These are phyloP conservation scores for Conoideocrella luteorostrata DNA, from an alignment of 2,329 filamentous ascomycete species.

Conservation along the genomic window DNA sequence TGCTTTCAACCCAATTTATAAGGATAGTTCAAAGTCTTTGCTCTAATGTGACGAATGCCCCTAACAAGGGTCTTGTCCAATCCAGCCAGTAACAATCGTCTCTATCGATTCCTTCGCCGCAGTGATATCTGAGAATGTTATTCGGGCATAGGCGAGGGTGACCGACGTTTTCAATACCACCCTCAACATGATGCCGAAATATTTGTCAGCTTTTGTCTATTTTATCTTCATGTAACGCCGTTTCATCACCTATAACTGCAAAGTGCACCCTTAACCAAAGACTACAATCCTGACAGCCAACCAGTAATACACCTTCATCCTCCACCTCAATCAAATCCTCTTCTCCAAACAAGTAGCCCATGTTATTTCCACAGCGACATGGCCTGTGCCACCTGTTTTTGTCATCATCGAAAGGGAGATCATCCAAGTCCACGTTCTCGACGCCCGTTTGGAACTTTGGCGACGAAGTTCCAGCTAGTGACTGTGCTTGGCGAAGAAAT, in stretches of 20 bases:
- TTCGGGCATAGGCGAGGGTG: no score
- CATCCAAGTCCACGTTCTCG: conserved; percentile 60
- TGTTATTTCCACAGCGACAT: conserved; percentile 59
- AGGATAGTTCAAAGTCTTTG: not conserved
- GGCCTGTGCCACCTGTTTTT: conserved; percentile 45
- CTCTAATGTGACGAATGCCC: no score
- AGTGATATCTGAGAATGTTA: no score
- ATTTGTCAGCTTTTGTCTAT: conserved; percentile 17
- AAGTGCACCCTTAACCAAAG: conserved; percentile 61
- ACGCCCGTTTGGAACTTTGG: conserved; percentile 48
- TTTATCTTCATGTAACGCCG: conserved; percentile 13
- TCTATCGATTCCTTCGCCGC: no score
- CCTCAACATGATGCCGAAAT: no score
- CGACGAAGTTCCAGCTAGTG: conserved; percentile 9
- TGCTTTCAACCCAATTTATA: conserved; percentile 26
- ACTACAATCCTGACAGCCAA: conserved; percentile 61
- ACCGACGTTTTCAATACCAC: no score
- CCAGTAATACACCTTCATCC: conserved; percentile 54
- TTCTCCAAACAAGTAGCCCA: conserved; percentile 54
- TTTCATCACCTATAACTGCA: conserved; percentile 41
- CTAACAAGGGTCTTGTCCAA: no score
- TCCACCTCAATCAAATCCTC: conserved; percentile 52
- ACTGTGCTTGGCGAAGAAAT: conserved; percentile 30
- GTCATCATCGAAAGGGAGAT: conserved; percentile 47
- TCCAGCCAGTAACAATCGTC: no score